These are phyloP conservation scores for Mucor ambiguus DNA, from an alignment of 371 early-diverging fungal genomes.

Conservation along the genomic window DNA sequence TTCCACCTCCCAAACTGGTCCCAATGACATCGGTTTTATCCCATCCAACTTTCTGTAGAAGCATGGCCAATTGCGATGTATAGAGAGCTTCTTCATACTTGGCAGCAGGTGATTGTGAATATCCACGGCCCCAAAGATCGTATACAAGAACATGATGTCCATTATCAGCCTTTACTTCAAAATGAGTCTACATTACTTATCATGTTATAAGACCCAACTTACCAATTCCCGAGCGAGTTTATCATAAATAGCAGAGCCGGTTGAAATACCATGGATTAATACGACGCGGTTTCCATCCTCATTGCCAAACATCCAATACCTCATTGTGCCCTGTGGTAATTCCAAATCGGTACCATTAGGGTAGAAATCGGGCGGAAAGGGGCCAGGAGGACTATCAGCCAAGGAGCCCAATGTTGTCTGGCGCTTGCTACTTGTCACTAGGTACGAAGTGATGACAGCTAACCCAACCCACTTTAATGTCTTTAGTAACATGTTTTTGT, in stretches of 20 bases:
- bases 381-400: constrained; percentile 24
- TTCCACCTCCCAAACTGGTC: constrained; percentile 54
- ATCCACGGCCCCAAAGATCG: constrained; percentile 62
- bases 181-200: background rate
- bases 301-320: constrained; percentile 58
- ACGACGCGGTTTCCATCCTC: constrained; percentile 52
- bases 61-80: constrained; percentile 47
- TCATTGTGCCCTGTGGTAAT: constrained; percentile 53
- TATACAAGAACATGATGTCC: constrained; percentile 55
- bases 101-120: constrained; percentile 49
- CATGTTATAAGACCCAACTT: background rate
- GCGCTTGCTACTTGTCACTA: background rate
- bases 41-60: constrained; percentile 65
- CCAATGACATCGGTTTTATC: constrained; percentile 45
- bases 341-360: constrained; percentile 39
- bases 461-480: constrained; percentile 9
- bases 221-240: constrained; percentile 37
- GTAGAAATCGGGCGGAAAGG: constrained; percentile 41
- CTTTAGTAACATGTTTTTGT: background rate
- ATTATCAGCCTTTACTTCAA: constrained; percentile 34
- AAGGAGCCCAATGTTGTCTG: constrained; percentile 35
- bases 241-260: constrained; percentile 34
- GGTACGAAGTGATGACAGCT: constrained; percentile 4
- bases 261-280: constrained; percentile 60
- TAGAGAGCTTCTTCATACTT: constrained; percentile 49